phyloP scores from a whole-genome alignment of 441 rosid genomes.

The Biscutella auriculata region DNA sequence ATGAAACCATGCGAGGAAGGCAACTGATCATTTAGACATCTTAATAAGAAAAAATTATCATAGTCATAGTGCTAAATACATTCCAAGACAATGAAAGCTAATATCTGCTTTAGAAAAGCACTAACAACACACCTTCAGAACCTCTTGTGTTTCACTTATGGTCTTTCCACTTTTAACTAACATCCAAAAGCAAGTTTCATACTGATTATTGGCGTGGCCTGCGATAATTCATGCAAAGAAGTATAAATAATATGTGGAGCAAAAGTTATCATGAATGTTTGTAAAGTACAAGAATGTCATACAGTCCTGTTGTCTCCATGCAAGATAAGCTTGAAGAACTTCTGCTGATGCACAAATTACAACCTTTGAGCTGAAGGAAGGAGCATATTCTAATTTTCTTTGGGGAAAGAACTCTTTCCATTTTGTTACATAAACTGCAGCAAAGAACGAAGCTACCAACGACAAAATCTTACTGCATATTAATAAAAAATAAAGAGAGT shows the following conservation, averaged over 20 bases:
- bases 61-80: not conserved
- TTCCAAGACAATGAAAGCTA: not conserved
- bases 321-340: constrained; percentile 72
- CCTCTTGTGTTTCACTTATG: constrained; percentile 41
- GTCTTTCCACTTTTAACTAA: constrained; percentile 57
- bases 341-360: constrained; percentile 59
- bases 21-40: not conserved
- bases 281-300: constrained; percentile 18
- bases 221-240: constrained; percentile 2
- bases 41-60: not conserved
- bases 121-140: constrained; percentile 45
- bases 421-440: constrained; percentile 52
- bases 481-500: constrained; percentile 1
- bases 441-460: constrained; percentile 56
- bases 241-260: not conserved
- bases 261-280: not conserved
- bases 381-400: constrained; percentile 42
- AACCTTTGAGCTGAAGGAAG: constrained; percentile 56
- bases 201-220: constrained; percentile 66
- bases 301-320: constrained; percentile 90
- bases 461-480: constrained; percentile 70
- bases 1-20: not conserved
- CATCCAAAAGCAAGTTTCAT: constrained; percentile 69
- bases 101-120: not conserved
- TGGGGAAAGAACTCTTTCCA: constrained; percentile 66